Evolutionary conservation across 2,329 filamentous ascomycete species (phyloP).

Genomic region (Ophiostoma novo-ulmi): DNA sequence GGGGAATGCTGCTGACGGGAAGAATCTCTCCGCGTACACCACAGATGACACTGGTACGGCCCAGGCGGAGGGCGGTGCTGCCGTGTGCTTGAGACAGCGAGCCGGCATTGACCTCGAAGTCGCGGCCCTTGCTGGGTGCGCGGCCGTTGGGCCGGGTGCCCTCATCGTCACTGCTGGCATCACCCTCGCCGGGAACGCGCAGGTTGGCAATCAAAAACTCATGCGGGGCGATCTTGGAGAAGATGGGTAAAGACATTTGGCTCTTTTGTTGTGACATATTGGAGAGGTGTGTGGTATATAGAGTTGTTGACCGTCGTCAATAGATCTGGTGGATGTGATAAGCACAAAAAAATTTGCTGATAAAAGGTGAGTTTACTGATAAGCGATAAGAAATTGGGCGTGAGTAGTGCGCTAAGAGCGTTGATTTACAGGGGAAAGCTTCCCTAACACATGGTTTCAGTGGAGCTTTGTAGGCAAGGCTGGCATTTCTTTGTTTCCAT

Average conservation of each 20-base stretch:
- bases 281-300: neutral
- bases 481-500: neutral
- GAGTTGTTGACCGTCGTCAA: neutral
- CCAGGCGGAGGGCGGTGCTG: slow-evolving; percentile 78
- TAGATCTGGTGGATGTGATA: slow-evolving; percentile 10
- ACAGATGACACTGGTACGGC: slow-evolving; percentile 91
- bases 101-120: slow-evolving; percentile 71
- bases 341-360: slow-evolving; percentile 11
- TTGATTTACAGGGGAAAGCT: neutral
- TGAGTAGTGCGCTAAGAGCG: neutral
- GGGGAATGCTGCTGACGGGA: slow-evolving; percentile 66
- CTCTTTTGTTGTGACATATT: slow-evolving; percentile 24
- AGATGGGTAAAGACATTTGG: slow-evolving; percentile 56
- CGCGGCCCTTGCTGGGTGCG: slow-evolving; percentile 60
- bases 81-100: slow-evolving; percentile 87
- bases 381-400: slow-evolving; percentile 4
- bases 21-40: slow-evolving; percentile 85
- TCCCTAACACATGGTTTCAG: neutral
- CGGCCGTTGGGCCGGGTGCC: slow-evolving; percentile 79
- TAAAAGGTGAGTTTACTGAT: slow-evolving; percentile 11
- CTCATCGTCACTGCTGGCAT: slow-evolving; percentile 29
- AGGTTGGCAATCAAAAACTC: slow-evolving; percentile 89
- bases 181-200: slow-evolving; percentile 40
- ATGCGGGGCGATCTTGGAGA: slow-evolving; percentile 83
- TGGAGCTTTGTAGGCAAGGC: neutral